phyloP scores from a whole-genome alignment of 305 asterid species.

The Coffea humblotiana region DNA sequence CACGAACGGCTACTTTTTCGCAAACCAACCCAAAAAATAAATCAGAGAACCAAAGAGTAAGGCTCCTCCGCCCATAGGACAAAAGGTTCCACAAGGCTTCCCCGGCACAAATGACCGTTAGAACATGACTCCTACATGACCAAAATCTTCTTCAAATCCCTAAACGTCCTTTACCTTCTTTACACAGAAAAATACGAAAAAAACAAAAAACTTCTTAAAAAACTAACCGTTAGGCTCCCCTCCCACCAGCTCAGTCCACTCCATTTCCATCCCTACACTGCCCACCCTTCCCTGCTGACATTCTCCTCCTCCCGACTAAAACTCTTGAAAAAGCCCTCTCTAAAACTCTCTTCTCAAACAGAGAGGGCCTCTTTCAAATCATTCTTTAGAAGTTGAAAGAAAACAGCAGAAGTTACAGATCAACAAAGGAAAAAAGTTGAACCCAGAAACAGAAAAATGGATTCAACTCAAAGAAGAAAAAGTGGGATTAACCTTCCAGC shows the following conservation, averaged over 20 bases:
- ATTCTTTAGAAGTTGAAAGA: not conserved
- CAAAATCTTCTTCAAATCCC: constrained; percentile 15
- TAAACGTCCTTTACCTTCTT: constrained; percentile 16
- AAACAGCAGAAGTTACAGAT: not conserved
- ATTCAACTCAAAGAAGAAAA: constrained; percentile 63
- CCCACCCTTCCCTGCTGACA: constrained; percentile 10
- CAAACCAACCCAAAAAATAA: not conserved
- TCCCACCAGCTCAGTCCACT: not conserved
- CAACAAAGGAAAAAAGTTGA: not conserved
- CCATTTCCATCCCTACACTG: constrained; percentile 13
- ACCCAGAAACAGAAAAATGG: constrained; percentile 40
- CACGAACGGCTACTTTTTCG: constrained; percentile 8
- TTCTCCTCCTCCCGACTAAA: constrained; percentile 5
- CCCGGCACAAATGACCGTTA: constrained; percentile 47
- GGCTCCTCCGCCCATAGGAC: not conserved
- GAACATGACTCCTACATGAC: constrained; percentile 11
- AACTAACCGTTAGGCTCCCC: constrained; percentile 26
- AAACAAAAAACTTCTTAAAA: not conserved
- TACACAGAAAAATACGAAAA: not conserved
- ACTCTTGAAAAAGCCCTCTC: constrained; percentile 36
- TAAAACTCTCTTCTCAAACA: not conserved
- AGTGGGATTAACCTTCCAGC: constrained; percentile 85
- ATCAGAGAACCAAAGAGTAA: not conserved
- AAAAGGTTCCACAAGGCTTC: constrained; percentile 18
- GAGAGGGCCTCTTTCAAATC: constrained; percentile 30